phyloP scores from a whole-genome alignment of 306 rosid genomes.

The Geum urbanum region DNA sequence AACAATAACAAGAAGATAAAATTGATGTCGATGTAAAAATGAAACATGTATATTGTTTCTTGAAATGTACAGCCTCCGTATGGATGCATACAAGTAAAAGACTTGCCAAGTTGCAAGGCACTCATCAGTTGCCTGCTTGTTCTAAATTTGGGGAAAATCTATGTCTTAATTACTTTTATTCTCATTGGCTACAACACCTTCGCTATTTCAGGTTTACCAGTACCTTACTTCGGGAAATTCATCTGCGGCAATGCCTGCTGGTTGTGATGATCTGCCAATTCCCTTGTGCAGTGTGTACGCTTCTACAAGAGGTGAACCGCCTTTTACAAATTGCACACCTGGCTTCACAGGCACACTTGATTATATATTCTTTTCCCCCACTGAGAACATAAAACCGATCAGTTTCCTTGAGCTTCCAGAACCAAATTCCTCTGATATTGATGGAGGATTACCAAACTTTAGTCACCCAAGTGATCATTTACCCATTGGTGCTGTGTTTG shows the following conservation, averaged over 20 bases:
- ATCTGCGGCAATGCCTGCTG: constrained; percentile 24
- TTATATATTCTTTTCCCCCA: constrained; percentile 61
- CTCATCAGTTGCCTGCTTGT: neutral
- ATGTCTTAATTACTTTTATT: neutral
- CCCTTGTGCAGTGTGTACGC: constrained; percentile 68
- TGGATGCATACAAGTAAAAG: neutral
- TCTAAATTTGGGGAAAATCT: neutral
- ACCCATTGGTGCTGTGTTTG: constrained; percentile 83
- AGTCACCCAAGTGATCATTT: constrained; percentile 86
- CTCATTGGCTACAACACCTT: constrained; percentile 18
- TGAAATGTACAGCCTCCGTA: neutral
- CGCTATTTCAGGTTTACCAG: constrained; percentile 62
- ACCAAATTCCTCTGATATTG: constrained; percentile 51
- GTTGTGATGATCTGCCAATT: constrained; percentile 50
- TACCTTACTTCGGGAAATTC: constrained; percentile 61
- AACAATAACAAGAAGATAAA: no score
- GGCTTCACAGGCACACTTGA: constrained; percentile 84
- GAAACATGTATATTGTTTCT: neutral
- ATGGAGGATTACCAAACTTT: constrained; percentile 73
- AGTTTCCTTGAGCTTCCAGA: constrained; percentile 81
- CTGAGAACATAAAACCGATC: constrained; percentile 55
- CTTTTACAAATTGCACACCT: constrained; percentile 91
- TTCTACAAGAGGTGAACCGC: constrained; percentile 67
- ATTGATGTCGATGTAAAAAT: no score
- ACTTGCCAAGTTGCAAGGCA: neutral